phyloP scores from a whole-genome alignment of 768 basidiomycete genomes.

The Xerocomus potaroensis region DNA sequence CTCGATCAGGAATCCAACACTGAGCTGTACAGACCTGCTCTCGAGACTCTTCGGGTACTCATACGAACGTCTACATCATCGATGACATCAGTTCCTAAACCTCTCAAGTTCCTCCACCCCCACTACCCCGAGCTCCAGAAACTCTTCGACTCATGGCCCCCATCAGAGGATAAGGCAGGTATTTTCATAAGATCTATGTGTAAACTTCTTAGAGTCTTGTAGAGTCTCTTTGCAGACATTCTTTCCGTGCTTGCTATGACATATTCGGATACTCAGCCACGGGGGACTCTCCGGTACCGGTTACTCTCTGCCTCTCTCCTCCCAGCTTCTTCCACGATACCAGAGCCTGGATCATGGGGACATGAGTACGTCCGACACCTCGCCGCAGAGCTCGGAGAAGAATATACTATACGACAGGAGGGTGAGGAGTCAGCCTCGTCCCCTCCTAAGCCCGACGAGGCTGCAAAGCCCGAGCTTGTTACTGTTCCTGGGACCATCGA shows the following conservation, averaged over 20 bases:
- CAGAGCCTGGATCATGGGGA: conserved; percentile 96
- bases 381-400: conserved; percentile 93
- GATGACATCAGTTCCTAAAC: conserved; percentile 99
- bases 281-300: conserved; percentile 92
- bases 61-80: conserved; percentile 97
- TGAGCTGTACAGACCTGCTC: conserved; percentile 78
- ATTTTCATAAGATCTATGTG: not conserved
- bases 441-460: conserved; percentile 26
- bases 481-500: conserved; percentile 53
- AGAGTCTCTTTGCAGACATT: conserved; percentile 96
- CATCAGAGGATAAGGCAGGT: conserved; percentile 64
- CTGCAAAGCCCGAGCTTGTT: conserved; percentile 31
- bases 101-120: conserved; percentile 94
- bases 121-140: conserved; percentile 85
- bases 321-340: conserved; percentile 59
- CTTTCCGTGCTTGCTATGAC: conserved; percentile 99
- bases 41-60: conserved; percentile 89
- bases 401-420: conserved; percentile 71
- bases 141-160: conserved; percentile 76
- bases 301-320: conserved; percentile 73
- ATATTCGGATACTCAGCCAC: conserved; percentile 95
- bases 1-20: conserved; percentile 77
- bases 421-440: conserved; percentile 34
- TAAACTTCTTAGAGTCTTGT: conserved; percentile 4
- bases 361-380: conserved; percentile 98